Evolutionary conservation across 2,329 filamentous ascomycete genomes (phyloP), one percentile per base, ranked within the genome.

Genomic region (Ilyonectria destructans): DNA sequence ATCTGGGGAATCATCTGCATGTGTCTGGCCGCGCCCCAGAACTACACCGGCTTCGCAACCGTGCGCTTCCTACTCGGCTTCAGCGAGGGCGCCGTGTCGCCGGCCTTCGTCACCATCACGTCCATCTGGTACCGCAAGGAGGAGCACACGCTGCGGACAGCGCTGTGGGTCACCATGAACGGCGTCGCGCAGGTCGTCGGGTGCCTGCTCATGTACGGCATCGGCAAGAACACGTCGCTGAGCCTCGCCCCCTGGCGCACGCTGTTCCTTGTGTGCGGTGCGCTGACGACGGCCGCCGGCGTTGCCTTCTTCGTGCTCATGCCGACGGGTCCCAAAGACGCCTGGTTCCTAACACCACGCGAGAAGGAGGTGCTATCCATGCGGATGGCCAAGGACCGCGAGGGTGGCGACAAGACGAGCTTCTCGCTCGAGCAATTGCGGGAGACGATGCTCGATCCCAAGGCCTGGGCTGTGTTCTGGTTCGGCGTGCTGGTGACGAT

Each of bases 241-340:
- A 59, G 77, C 0, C 74, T 88, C 4, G 79, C 78, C 0, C 81
- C 84, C 0, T 88, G 86, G 86, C 77, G 85, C 37, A 75, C 80
- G 0, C 74, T 88, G 43, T 88, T 87, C 71, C 75, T 87, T 33
- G 78, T 88, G 13, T 86, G 83, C 63, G 86, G 86, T n/a, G 82
- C 80, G 0, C 66, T 86, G 8, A 88, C 86, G 0, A 71, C 79
- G 2, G 75, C 77, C 1, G 77, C 79, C 8, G 86, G 86, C 1
- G 74, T 85, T 0, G 62, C 80, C 1, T 88, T 88, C 74, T 84
- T 81, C 63, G 69, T 84, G 26, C 65, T 82, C 55, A 85, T 87
- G 81, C 86, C 86, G 0, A 80, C 76, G 46, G 82, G 82, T 0
- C 84, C 85, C 0, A 79, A 79, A 2, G 80, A 82, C 13, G 85